Evolutionary conservation across 306 rosid species (phyloP).

Genomic region (Cicer arietinum): DNA sequence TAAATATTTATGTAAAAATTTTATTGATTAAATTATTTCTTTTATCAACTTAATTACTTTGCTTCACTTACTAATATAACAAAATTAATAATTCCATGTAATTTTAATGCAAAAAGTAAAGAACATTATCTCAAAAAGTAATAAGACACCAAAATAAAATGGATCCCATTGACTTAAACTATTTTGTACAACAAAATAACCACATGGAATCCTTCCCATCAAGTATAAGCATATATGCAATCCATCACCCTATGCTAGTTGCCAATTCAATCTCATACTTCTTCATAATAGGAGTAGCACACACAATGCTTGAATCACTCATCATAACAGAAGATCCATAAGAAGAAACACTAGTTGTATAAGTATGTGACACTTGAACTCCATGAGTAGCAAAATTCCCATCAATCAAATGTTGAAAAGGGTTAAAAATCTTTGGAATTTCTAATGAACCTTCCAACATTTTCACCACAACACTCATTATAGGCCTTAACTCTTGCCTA

Average conservation of each 20-base stretch:
- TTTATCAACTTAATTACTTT: too few species aligned
- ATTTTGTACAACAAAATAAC: too few species aligned
- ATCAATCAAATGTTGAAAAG: constrained; percentile 49
- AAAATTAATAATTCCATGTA: too few species aligned
- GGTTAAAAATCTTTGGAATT: constrained; percentile 50
- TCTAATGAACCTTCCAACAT: constrained; percentile 64
- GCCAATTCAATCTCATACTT: constrained; percentile 45
- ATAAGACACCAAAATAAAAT: too few species aligned
- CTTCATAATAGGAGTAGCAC: constrained; percentile 44
- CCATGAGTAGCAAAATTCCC: not conserved
- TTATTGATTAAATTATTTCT: too few species aligned
- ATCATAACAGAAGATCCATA: constrained; percentile 25
- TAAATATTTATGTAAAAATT: too few species aligned
- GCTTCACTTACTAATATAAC: too few species aligned
- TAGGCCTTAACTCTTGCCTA: constrained; percentile 57
- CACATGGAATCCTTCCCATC: not conserved
- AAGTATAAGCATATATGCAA: not conserved
- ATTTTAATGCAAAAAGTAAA: too few species aligned
- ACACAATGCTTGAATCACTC: constrained; percentile 18
- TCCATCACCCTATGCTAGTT: constrained; percentile 26
- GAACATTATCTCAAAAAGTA: too few species aligned
- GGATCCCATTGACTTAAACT: too few species aligned
- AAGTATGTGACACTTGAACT: not conserved
- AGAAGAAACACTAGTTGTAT: constrained; percentile 20
- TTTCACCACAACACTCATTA: constrained; percentile 58